Percentiles rank a stretch among this genome's conserved stretches.
phyloP scores from a whole-genome alignment of 768 basidiomycete species.

The Suillus occidentalis region DNA sequence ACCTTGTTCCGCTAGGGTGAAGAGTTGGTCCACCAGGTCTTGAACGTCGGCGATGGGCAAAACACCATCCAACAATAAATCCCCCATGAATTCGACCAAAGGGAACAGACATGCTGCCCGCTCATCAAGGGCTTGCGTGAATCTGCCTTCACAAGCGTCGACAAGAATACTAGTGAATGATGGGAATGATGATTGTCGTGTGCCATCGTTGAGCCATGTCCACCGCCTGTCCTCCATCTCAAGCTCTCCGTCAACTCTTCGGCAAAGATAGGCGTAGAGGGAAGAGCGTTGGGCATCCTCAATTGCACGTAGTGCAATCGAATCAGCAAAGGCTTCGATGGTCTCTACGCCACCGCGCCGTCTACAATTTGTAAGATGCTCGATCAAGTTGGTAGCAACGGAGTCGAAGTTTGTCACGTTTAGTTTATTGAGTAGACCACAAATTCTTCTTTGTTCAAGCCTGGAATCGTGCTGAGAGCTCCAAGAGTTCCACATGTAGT shows the following conservation, averaged over 20 bases:
- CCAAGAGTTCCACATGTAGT: conserved; percentile 23
- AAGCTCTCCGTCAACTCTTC: conserved; percentile 46
- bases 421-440: conserved; percentile 59
- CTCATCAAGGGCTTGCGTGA: conserved; percentile 9
- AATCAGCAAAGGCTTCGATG: conserved; percentile 49
- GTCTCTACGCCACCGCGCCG: conserved; percentile 47
- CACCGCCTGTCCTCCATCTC: conserved; percentile 27
- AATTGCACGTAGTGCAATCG: conserved; percentile 55
- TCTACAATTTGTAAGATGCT: conserved; percentile 48
- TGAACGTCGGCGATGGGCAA: conserved; percentile 20
- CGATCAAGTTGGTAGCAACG: conserved; percentile 49
- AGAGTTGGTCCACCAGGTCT: conserved; percentile 19
- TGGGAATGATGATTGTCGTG: conserved; percentile 9
- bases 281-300: conserved; percentile 50
- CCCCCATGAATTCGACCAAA: conserved; percentile 19
- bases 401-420: conserved; percentile 51
- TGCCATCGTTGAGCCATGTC: conserved; percentile 21
- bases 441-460: conserved; percentile 49
- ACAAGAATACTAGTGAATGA: conserved; percentile 17
- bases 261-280: conserved; percentile 54
- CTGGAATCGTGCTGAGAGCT: conserved; percentile 31
- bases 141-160: conserved; percentile 15
- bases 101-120: conserved; percentile 10
- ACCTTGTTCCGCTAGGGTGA: conserved; percentile 12
- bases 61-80: conserved; percentile 23